Percentiles rank a stretch among this genome's conserved stretches.
Conservation (phyloP, 805 yeast species). For the Candida verbasci region DNA sequence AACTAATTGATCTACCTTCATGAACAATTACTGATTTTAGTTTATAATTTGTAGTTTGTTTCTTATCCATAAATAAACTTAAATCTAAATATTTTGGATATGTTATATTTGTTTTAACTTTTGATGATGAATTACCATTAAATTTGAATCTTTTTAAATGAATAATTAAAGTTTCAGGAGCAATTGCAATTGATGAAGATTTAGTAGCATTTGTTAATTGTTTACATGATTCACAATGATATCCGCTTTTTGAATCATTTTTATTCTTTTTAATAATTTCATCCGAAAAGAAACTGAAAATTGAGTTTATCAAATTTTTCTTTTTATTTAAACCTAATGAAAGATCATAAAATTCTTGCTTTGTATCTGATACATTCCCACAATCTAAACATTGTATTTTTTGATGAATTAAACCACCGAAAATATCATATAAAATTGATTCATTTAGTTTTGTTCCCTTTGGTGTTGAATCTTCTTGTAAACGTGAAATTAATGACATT, state of each 20-base stretch:
- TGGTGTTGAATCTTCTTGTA: conserved; percentile 92
- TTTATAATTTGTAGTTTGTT: conserved; percentile 47
- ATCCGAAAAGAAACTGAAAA: conserved; percentile 76
- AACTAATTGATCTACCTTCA: conserved; percentile 86
- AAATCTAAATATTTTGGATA: conserved; percentile 78
- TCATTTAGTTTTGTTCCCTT: conserved; percentile 78
- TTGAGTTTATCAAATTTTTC: conserved; percentile 38
- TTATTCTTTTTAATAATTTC: conserved; percentile 71
- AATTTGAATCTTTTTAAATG: conserved; percentile 91
- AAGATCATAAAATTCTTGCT: conserved; percentile 91
- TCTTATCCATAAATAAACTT: conserved; percentile 42
- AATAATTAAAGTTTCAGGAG: conserved; percentile 84
- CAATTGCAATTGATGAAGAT: conserved; percentile 64
- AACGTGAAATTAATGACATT: conserved; percentile 82
- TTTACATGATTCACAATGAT: conserved; percentile 84
- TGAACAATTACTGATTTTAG: conserved; percentile 84
- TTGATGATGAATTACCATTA: conserved; percentile 72
- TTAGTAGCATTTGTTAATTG: conserved; percentile 74
- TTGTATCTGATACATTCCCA: conserved; percentile 77
- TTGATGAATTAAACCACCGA: conserved; percentile 88
- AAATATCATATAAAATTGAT: conserved; percentile 84
- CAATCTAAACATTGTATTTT: conserved; percentile 80
- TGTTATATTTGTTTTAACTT: conserved; percentile 80
- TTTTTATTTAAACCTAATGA: conserved; percentile 67
- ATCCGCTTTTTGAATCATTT: conserved; percentile 62